A percentile compares a stretch with the other conserved stretches of the same genome.
phyloP scores from a whole-genome alignment of 2,329 filamentous ascomycete genomes.

The Sphaerulina vaccinii region DNA sequence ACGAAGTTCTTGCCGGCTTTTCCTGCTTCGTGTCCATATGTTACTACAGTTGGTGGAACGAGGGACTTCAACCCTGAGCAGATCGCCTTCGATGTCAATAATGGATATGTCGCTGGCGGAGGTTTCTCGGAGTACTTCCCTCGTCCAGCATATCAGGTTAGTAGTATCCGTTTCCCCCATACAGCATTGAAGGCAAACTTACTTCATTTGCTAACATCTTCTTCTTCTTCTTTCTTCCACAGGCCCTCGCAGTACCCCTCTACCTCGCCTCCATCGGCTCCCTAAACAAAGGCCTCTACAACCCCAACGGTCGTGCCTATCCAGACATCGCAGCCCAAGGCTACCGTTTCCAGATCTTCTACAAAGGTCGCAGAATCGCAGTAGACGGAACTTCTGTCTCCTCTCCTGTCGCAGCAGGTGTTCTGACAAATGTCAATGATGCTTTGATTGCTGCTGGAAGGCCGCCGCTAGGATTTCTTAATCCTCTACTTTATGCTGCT shows the following conservation, averaged over 20 bases:
- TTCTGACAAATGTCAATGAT: slow-evolving; percentile 62
- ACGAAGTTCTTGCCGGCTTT: slow-evolving; percentile 48
- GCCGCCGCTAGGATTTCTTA: slow-evolving; percentile 56
- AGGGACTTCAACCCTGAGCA: slow-evolving; percentile 42
- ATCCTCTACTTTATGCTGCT: slow-evolving; percentile 58
- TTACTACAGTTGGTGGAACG: slow-evolving; percentile 48
- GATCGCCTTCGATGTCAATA: slow-evolving; percentile 40
- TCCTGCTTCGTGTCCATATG: slow-evolving; percentile 49
- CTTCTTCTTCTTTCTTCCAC: no score
- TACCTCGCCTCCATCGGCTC: slow-evolving; percentile 44
- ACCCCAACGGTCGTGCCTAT: slow-evolving; percentile 44
- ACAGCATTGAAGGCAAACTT: slow-evolving; percentile 40
- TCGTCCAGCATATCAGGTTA: slow-evolving; percentile 43
- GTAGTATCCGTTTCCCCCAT: slow-evolving; percentile 15
- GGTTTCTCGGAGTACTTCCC: slow-evolving; percentile 46
- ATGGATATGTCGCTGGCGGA: slow-evolving; percentile 46
- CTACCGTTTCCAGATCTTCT: slow-evolving; percentile 46
- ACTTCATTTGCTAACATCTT: not conserved
- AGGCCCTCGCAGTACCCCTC: slow-evolving; percentile 38
- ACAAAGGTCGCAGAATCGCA: slow-evolving; percentile 45
- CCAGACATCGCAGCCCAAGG: slow-evolving; percentile 55
- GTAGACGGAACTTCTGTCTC: slow-evolving; percentile 55
- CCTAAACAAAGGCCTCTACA: slow-evolving; percentile 45
- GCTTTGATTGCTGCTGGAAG: slow-evolving; percentile 54
- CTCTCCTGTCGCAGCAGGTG: slow-evolving; percentile 56